A percentile compares a stretch with the other conserved stretches of the same genome.
These are phyloP conservation scores for Albophoma yamanashiensis DNA, from an alignment of 2,329 filamentous ascomycete genomes.

Conservation along the genomic window DNA sequence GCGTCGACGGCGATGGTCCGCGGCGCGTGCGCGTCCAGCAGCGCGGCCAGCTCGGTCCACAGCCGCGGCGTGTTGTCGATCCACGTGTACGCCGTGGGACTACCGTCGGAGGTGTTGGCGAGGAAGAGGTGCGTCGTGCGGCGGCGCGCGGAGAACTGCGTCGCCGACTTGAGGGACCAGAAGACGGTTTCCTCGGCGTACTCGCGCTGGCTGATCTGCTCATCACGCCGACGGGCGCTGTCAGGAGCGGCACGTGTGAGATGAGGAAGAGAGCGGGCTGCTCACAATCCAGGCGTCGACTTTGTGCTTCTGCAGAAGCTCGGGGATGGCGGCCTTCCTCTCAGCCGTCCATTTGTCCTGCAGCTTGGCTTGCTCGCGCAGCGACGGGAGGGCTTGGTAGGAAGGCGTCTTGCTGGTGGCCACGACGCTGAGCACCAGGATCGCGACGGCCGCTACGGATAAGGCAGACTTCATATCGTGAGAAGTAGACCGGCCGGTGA, in stretches of 20 bases:
- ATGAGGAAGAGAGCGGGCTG: not conserved
- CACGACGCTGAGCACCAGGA: not conserved
- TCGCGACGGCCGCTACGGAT: not conserved
- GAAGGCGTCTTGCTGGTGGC: not conserved
- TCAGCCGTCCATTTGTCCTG: conserved; percentile 2
- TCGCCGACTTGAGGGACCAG: not conserved
- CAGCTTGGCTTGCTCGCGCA: conserved; percentile 4
- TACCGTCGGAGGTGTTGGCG: not conserved
- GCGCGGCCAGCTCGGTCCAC: conserved; percentile 25
- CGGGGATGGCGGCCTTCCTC: not conserved
- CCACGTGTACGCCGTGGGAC: conserved; percentile 24
- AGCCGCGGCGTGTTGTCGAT: conserved; percentile 35
- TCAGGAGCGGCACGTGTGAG: not conserved
- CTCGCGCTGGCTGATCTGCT: not conserved
- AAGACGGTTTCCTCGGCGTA: not conserved
- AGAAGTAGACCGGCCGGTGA: not conserved
- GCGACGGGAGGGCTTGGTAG: conserved; percentile 5
- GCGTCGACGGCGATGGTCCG: conserved; percentile 31
- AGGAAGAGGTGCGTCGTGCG: conserved; percentile 36
- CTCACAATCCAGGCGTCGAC: not conserved
- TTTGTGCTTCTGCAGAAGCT: not conserved
- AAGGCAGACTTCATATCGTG: not conserved
- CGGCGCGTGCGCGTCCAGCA: conserved; percentile 26
- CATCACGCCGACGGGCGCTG: not conserved
- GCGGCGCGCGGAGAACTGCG: not conserved